Evolutionary conservation across 257 asterid species (phyloP).

Genomic region (Parsonsia alboflavescens): DNA sequence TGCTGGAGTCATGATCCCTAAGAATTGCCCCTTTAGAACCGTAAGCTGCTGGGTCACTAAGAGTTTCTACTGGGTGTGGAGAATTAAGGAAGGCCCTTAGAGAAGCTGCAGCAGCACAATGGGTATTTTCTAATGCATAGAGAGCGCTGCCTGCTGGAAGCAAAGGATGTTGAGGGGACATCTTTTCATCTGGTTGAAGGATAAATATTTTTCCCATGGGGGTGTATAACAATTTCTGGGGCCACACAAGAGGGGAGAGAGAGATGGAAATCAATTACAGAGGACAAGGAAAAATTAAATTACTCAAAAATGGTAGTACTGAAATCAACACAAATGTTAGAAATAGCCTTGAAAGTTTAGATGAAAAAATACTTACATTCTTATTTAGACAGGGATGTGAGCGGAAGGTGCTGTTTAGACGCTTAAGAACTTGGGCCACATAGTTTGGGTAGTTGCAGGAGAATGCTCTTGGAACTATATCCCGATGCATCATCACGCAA

Average conservation of each 20-base stretch:
- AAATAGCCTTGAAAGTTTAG: not conserved
- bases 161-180: constrained; percentile 68
- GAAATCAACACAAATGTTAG: not conserved
- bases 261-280: not conserved
- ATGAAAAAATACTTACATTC: constrained; percentile 39
- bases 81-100: constrained; percentile 59
- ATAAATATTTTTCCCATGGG: constrained; percentile 80
- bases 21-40: constrained; percentile 76
- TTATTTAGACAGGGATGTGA: constrained; percentile 79
- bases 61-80: constrained; percentile 84
- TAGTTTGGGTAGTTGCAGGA: constrained; percentile 78
- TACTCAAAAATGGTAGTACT: not conserved
- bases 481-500: constrained; percentile 85
- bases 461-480: constrained; percentile 88
- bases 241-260: not conserved
- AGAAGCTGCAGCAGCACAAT: constrained; percentile 34
- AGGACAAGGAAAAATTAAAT: not conserved
- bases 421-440: constrained; percentile 67
- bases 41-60: constrained; percentile 73
- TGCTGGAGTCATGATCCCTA: constrained; percentile 85
- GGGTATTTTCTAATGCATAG: constrained; percentile 35
- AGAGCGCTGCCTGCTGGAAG: constrained; percentile 68
- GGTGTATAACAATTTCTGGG: constrained; percentile 66
- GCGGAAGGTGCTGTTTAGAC: constrained; percentile 54
- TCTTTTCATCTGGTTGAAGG: constrained; percentile 79